Evolutionary conservation across 345 rosid species (phyloP).

Genomic region (Mallotus nudiflorus): DNA sequence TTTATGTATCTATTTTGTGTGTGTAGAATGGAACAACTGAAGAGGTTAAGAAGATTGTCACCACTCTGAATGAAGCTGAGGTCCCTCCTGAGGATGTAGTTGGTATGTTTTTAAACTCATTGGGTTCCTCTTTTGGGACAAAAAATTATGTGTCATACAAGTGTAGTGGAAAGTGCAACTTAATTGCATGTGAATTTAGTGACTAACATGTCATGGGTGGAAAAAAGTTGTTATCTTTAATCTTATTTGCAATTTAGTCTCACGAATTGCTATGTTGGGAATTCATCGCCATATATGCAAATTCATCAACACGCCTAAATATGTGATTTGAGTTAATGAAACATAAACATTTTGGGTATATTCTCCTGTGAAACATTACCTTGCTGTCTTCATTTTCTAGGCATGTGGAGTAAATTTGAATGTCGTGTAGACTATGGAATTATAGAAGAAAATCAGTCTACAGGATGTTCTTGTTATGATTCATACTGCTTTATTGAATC

Average conservation of each 20-base stretch:
- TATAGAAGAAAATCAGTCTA: background rate
- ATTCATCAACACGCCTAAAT: too few species aligned
- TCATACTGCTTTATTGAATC: background rate
- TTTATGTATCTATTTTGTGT: background rate
- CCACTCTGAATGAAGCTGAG: slow-evolving; percentile 57
- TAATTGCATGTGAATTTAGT: too few species aligned
- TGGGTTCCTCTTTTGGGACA: too few species aligned
- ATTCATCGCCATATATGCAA: too few species aligned
- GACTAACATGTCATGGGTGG: too few species aligned
- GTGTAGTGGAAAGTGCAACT: too few species aligned
- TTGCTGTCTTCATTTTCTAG: background rate
- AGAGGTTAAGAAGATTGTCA: slow-evolving; percentile 70
- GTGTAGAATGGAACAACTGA: slow-evolving; percentile 67
- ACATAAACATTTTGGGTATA: background rate
- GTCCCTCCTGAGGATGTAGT: slow-evolving; percentile 66
- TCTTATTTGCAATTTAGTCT: too few species aligned
- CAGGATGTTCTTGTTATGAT: background rate
- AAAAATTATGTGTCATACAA: too few species aligned
- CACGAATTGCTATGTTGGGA: too few species aligned
- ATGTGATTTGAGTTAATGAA: background rate
- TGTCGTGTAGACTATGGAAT: background rate
- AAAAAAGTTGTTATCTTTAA: too few species aligned
- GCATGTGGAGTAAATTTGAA: background rate
- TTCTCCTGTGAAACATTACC: background rate
- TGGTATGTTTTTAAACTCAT: slow-evolving; percentile 38